Evolutionary conservation across 306 rosid species (phyloP).

Genomic region (Prunus persica): Prunus_persica_NCBIv2 NC_034014.1:25404001-25404500

Average conservation of each 20-base stretch:
- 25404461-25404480: too few relatives aligned
- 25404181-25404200: not conserved
- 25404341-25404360: not conserved
- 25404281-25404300: not conserved
- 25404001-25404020: not conserved
- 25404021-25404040: not conserved
- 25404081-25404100: not conserved
- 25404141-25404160: not conserved
- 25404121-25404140: not conserved
- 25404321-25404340: not conserved
- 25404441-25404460: too few relatives aligned
- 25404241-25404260: not conserved
- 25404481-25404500: too few relatives aligned
- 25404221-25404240: not conserved
- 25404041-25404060: not conserved
- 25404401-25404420: too few relatives aligned
- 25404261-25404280: not conserved
- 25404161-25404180: not conserved
- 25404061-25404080: not conserved
- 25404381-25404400: too few relatives aligned
- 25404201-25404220: not conserved
- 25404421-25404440: too few relatives aligned
- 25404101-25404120: not conserved
- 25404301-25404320: conserved; percentile 6
- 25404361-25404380: too few relatives aligned